Evolutionary conservation across 1,139 yeast genomes (phyloP).

Genomic region (Saccharomycopsis phalli): DNA sequence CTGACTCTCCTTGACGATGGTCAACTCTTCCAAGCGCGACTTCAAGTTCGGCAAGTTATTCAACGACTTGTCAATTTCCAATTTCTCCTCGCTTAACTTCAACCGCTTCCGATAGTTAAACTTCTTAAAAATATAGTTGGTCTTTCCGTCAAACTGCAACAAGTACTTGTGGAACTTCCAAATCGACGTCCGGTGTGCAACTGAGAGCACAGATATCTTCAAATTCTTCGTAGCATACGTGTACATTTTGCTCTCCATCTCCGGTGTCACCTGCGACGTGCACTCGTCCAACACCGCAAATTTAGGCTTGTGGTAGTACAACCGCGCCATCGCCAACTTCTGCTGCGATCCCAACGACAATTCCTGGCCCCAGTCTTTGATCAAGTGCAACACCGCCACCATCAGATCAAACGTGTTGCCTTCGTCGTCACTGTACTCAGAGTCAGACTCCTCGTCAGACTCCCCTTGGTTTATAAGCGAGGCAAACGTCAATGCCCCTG

Average conservation of each 20-base stretch:
- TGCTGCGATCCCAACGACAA: slow-evolving; percentile 90
- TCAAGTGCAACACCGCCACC: slow-evolving; percentile 29
- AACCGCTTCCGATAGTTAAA: slow-evolving; percentile 64
- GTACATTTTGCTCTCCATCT: slow-evolving; percentile 87
- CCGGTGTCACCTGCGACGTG: slow-evolving; percentile 87
- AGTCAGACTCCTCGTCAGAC: slow-evolving; percentile 1
- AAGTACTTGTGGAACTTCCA: slow-evolving; percentile 88
- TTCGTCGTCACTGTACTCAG: slow-evolving; percentile 13
- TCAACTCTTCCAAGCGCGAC: slow-evolving; percentile 52
- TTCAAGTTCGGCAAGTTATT: slow-evolving; percentile 60
- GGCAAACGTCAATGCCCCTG: slow-evolving; percentile 16
- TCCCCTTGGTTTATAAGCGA: slow-evolving; percentile 5
- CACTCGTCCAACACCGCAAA: slow-evolving; percentile 95
- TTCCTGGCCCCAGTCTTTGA: slow-evolving; percentile 83
- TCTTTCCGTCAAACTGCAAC: slow-evolving; percentile 79
- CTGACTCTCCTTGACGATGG: slow-evolving; percentile 32
- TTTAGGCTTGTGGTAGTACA: slow-evolving; percentile 83
- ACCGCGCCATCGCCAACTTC: slow-evolving; percentile 85
- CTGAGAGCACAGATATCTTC: slow-evolving; percentile 79
- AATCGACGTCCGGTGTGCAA: slow-evolving; percentile 83
- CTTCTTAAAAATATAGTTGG: slow-evolving; percentile 61
- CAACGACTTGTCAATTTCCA: slow-evolving; percentile 52
- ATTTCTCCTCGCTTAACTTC: slow-evolving; percentile 62
- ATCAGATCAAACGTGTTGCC: slow-evolving; percentile 10
- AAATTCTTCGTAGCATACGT: slow-evolving; percentile 63